A percentile compares a stretch with the other conserved stretches of the same genome.
These are phyloP conservation scores for Chaetomiaceae sp. DNA, from an alignment of 2,329 filamentous ascomycete species.

Conservation along the genomic window DNA sequence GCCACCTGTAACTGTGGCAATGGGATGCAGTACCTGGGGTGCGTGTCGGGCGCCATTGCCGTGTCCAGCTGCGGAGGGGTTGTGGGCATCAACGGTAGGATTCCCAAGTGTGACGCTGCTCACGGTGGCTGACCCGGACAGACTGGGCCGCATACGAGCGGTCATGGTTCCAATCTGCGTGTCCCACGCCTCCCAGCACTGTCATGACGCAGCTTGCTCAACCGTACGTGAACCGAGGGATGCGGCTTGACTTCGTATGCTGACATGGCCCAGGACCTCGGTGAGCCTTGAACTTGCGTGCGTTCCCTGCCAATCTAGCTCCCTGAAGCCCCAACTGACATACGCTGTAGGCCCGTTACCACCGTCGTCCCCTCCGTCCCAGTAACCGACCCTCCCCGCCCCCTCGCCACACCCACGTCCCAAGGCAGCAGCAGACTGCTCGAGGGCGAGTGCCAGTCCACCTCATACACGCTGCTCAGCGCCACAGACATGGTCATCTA, in stretches of 20 bases:
- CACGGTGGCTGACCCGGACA: background rate
- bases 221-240: slow-evolving; percentile 8
- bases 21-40: slow-evolving; percentile 21
- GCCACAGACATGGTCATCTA: slow-evolving; percentile 26
- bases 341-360: slow-evolving; percentile 11
- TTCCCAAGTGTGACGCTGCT: background rate
- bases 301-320: background rate
- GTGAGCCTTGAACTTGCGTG: slow-evolving; percentile 16
- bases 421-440: slow-evolving; percentile 25
- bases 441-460: slow-evolving; percentile 22
- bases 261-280: slow-evolving; percentile 10
- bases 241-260: background rate
- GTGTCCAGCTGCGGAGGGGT: slow-evolving; percentile 17
- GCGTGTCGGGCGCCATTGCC: slow-evolving; percentile 19
- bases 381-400: slow-evolving; percentile 6
- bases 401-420: slow-evolving; percentile 15
- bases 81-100: slow-evolving; percentile 9
- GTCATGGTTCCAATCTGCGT: slow-evolving; percentile 16
- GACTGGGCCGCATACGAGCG: slow-evolving; percentile 21
- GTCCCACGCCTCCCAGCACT: slow-evolving; percentile 15
- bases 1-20: slow-evolving; percentile 19
- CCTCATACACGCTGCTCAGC: slow-evolving; percentile 28
- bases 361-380: slow-evolving; percentile 11
- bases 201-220: slow-evolving; percentile 19
- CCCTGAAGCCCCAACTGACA: background rate